Evolutionary conservation across 352 stramenopile species (phyloP).

Genomic region (Globisporangium recalcitrans): DNA sequence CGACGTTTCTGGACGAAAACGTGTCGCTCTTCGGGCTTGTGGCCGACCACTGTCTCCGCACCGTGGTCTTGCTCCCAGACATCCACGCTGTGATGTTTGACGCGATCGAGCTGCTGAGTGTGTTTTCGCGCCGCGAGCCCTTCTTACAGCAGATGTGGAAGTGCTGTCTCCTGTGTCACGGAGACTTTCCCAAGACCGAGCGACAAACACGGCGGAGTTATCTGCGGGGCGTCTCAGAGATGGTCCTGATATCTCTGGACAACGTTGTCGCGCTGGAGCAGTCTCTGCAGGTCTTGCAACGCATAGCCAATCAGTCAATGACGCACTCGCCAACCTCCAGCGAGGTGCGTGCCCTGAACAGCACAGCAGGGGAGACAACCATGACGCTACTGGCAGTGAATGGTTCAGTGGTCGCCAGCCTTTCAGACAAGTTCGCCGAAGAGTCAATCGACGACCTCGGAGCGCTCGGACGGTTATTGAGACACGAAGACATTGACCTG

Average conservation of each 20-base stretch:
- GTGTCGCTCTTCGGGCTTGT: not conserved
- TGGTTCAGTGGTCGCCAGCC: not conserved
- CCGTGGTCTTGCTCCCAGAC: slow-evolving; percentile 3
- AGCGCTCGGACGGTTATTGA: slow-evolving; percentile 19
- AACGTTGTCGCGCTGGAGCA: not conserved
- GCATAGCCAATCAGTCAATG: slow-evolving; percentile 5
- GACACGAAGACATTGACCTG: not conserved
- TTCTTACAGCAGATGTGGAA: not conserved
- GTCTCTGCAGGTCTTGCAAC: not conserved
- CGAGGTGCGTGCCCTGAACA: not conserved
- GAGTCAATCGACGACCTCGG: slow-evolving; percentile 3
- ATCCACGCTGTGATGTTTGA: slow-evolving; percentile 5
- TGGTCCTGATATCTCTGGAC: not conserved
- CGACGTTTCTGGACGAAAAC: not conserved
- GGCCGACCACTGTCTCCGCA: slow-evolving; percentile 7
- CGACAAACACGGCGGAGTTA: not conserved
- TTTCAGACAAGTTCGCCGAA: slow-evolving; percentile 6
- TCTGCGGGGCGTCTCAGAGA: slow-evolving; percentile 8
- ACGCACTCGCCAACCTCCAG: not conserved
- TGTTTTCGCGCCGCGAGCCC: not conserved
- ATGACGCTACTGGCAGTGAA: not conserved
- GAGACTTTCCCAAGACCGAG: not conserved
- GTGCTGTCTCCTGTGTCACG: not conserved
- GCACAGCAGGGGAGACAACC: not conserved
- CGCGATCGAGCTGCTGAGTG: slow-evolving; percentile 12